These are phyloP conservation scores for Tolypocladium capitatum DNA, from an alignment of 2,329 filamentous ascomycete species.

Conservation along the genomic window DNA sequence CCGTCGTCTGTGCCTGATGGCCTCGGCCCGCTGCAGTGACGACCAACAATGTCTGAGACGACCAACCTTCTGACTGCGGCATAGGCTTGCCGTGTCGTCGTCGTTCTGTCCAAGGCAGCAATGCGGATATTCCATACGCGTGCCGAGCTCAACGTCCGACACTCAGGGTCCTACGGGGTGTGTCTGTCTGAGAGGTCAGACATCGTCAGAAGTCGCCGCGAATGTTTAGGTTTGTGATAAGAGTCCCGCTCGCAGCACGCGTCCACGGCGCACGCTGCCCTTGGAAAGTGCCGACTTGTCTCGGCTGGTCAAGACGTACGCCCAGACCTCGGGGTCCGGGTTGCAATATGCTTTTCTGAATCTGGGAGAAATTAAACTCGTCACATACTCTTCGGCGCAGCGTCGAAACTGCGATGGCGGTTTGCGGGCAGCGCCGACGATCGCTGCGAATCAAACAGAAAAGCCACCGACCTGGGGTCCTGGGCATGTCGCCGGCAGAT, in stretches of 20 bases:
- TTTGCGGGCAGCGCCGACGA: background rate
- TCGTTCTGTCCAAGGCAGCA: background rate
- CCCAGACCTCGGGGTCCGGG: background rate
- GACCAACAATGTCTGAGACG: background rate
- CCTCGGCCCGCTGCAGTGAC: background rate
- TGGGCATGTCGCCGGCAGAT: background rate
- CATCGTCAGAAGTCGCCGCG: background rate
- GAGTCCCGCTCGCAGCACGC: background rate
- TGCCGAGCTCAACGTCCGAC: background rate
- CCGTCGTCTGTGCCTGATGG: no score
- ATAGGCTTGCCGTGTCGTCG: background rate
- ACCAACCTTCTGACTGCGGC: background rate
- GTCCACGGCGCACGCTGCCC: background rate
- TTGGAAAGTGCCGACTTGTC: background rate
- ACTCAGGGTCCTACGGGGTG: background rate
- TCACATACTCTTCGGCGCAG: background rate
- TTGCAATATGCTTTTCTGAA: background rate
- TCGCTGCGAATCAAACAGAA: background rate
- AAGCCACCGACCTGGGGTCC: background rate
- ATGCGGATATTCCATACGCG: no score
- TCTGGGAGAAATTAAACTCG: background rate
- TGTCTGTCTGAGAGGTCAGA: background rate
- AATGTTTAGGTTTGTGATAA: background rate
- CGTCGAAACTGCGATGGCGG: background rate
- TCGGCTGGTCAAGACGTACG: background rate